A percentile compares a stretch with the other conserved stretches of the same genome.
These are phyloP conservation scores for Thalassiosira mediterranea DNA, from an alignment of 352 stramenopile species.

Conservation along the genomic window DNA sequence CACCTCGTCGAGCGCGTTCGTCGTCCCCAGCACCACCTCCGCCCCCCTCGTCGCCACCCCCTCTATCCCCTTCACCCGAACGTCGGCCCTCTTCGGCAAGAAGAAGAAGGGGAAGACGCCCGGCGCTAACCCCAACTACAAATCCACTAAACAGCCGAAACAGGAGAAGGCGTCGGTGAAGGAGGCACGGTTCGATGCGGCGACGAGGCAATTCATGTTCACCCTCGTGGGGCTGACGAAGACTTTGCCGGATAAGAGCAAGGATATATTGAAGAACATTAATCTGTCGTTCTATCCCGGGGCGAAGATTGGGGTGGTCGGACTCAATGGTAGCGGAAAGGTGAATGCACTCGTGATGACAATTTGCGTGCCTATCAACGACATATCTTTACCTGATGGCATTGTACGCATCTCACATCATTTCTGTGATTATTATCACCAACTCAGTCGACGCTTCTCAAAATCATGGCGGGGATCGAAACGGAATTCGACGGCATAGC, in stretches of 20 bases:
- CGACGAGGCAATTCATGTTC: constrained; percentile 83
- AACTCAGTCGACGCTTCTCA: constrained; percentile 82
- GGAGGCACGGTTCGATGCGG: constrained; percentile 79
- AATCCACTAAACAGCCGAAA: constrained; percentile 41
- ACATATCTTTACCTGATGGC: background rate
- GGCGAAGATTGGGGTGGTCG: constrained; percentile 88
- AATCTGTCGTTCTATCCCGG: constrained; percentile 84
- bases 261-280: constrained; percentile 83
- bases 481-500: constrained; percentile 85
- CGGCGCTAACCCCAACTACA: constrained; percentile 37
- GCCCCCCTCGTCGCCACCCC: background rate
- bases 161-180: constrained; percentile 81
- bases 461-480: constrained; percentile 89
- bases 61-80: background rate
- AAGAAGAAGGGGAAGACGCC: constrained; percentile 44
- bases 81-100: constrained; percentile 25
- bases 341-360: constrained; percentile 6
- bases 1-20: background rate
- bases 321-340: constrained; percentile 82
- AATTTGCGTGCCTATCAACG: background rate
- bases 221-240: constrained; percentile 78
- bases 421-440: constrained; percentile 1
- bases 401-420: background rate
- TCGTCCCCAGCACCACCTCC: too few relatives aligned
- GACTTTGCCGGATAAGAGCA: constrained; percentile 78